These are phyloP conservation scores for Irpex rosettiformis DNA, from an alignment of 1,284 basidiomycete genomes.

Conservation along the genomic window DNA sequence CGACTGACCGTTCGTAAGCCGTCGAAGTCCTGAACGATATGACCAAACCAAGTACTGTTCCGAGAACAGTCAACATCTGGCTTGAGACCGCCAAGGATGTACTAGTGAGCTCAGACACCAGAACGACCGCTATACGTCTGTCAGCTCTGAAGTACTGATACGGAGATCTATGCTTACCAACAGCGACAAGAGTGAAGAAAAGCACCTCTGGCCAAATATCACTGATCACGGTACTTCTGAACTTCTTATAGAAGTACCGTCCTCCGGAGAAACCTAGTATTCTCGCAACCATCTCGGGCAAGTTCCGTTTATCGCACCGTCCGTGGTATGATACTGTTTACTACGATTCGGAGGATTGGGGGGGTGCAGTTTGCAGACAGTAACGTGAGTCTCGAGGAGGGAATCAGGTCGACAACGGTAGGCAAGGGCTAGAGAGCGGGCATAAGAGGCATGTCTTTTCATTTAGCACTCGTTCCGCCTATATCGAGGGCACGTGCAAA, in stretches of 20 bases:
- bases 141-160: background rate
- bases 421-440: background rate
- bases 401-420: background rate
- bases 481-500: background rate
- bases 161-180: slow-evolving; percentile 37
- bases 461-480: background rate
- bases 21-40: slow-evolving; percentile 44
- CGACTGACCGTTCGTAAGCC: slow-evolving; percentile 55
- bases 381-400: background rate
- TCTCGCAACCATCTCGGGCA: slow-evolving; percentile 23
- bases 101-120: slow-evolving; percentile 43
- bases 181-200: slow-evolving; percentile 50
- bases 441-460: background rate
- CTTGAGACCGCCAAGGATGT: slow-evolving; percentile 41
- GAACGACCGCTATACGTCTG: slow-evolving; percentile 42
- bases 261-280: slow-evolving; percentile 26
- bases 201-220: slow-evolving; percentile 63
- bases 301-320: background rate
- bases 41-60: slow-evolving; percentile 39
- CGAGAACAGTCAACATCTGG: slow-evolving; percentile 39
- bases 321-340: background rate
- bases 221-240: slow-evolving; percentile 59
- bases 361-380: no score
- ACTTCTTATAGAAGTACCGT: slow-evolving; percentile 38
- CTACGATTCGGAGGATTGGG: background rate